Evolutionary conservation across 345 rosid species (phyloP).

Genomic region (Lepidium sativum): DNA sequence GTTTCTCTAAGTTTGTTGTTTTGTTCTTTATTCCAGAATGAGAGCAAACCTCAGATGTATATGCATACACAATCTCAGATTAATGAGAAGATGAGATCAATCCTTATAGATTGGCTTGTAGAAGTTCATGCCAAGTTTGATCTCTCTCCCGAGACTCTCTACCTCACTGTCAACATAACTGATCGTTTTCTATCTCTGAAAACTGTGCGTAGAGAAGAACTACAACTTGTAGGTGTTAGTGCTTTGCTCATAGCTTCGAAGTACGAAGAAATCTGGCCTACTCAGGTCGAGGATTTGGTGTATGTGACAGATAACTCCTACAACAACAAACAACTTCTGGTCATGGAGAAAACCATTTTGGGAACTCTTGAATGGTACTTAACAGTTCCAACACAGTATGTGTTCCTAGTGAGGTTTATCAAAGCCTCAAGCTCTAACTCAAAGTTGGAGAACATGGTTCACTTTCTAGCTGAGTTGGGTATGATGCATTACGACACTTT

Average conservation of each 20-base stretch:
- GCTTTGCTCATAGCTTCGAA: conserved; percentile 84
- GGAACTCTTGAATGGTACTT: conserved; percentile 75
- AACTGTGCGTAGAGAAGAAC: conserved; percentile 60
- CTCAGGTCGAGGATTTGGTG: conserved; percentile 83
- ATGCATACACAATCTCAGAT: conserved; percentile 70
- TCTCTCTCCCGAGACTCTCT: conserved; percentile 73
- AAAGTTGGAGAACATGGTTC: conserved; percentile 66
- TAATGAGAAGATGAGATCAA: conserved; percentile 78
- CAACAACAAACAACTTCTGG: conserved; percentile 45
- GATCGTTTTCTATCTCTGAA: conserved; percentile 75
- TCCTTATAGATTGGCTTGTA: conserved; percentile 83
- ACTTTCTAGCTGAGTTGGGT: conserved; percentile 81
- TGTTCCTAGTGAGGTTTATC: conserved; percentile 75
- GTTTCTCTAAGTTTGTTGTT: not conserved
- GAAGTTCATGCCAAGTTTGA: conserved; percentile 87
- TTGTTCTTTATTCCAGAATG: conserved; percentile 37
- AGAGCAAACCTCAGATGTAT: conserved; percentile 57
- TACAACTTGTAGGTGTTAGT: conserved; percentile 78
- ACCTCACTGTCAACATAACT: conserved; percentile 73
- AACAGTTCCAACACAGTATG: conserved; percentile 88
- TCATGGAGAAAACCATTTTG: conserved; percentile 89
- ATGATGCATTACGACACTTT: conserved; percentile 50
- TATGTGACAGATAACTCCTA: conserved; percentile 76
- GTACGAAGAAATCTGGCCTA: conserved; percentile 97
- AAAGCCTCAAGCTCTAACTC: conserved; percentile 66